Base-by-base conservation (phyloP, 1,139 yeast genomes). In the Candida neerlandica region DNA sequence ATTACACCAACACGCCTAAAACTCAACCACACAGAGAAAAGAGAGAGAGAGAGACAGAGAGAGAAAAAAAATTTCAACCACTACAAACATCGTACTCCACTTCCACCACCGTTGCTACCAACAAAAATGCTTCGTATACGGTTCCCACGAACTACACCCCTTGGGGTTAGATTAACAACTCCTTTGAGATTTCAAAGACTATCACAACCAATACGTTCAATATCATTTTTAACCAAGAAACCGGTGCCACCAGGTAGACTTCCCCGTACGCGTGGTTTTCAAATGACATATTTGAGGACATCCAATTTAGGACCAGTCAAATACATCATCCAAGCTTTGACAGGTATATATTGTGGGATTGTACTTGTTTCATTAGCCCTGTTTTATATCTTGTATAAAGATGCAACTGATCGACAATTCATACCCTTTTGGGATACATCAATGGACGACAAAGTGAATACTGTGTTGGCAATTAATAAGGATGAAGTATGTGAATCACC, bases 321-420 rank as follows among this genome's bases (percentile, higher is more conserved):
- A 18, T 60, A 66, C 40, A 58, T 69, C 9, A 49, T 72, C 38
- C 75, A 74, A 54, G 66, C 74, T 21, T 42, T 73, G 9, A 75
- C 77, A 3, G 80, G 79, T 2, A 78, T 77, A 11, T 76, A 76
- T 56, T 60, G 75, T 44, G 80, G 80, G 5, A 76, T 77, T 1
- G 62, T 74, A 33, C 43, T 73, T 11, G 75, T 75, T 1, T 70
- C 74, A 46, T 53, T 65, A 19, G 78, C 76, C 3, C 73, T 72
- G 64, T 62, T 75, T 32, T 75, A 70, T 55, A 63, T 76, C 45
- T 45, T 76, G 41, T 76, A 76, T 55, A 60, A 61, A 23, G 80
- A 76, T 58, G 80, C 80, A 33, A 63, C 71, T 48, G 57, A 58
- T 14, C 58, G 79, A 43, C 80, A 76, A 52, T 60, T 62, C 26